A percentile compares a stretch with the other conserved stretches of the same genome.
Conservation (phyloP, 2,329 filamentous ascomycete species). For the Verticillium nonalfalfae region DNA sequence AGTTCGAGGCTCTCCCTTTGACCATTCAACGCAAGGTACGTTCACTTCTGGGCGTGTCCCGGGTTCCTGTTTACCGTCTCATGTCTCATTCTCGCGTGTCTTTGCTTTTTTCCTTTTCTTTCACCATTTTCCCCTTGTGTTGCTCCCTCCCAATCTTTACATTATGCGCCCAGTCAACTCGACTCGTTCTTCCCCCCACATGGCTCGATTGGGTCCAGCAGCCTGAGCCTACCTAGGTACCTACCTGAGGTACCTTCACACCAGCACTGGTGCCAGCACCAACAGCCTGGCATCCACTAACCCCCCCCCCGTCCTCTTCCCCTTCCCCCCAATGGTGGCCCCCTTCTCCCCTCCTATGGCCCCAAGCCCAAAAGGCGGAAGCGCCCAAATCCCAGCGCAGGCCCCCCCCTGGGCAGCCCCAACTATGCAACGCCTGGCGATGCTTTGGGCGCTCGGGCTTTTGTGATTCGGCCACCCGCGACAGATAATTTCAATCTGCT, state of each 20-base stretch:
- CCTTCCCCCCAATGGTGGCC: slow-evolving; percentile 12
- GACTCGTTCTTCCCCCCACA: slow-evolving; percentile 33
- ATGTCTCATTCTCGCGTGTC: background rate
- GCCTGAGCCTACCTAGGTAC: background rate
- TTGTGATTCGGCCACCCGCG: background rate
- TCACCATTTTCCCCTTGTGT: background rate
- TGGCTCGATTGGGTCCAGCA: slow-evolving; percentile 12
- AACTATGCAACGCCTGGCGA: background rate
- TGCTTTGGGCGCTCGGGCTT: background rate
- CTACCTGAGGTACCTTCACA: no score
- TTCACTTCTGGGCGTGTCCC: slow-evolving; percentile 7
- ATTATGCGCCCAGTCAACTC: background rate
- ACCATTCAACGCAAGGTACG: slow-evolving; percentile 53
- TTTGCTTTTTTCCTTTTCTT: slow-evolving; percentile 7
- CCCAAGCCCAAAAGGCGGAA: background rate
- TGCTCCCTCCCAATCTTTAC: no score
- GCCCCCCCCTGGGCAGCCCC: background rate
- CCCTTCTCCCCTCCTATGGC: background rate
- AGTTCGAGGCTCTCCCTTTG: slow-evolving; percentile 46
- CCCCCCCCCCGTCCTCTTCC: slow-evolving; percentile 16
- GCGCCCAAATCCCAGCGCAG: background rate
- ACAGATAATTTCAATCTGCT: background rate
- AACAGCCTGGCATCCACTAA: slow-evolving; percentile 13
- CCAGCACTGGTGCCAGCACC: background rate
- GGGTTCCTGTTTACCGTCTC: background rate